Conservation (phyloP, 306 rosid species). For the Vicia villosa region DNA sequence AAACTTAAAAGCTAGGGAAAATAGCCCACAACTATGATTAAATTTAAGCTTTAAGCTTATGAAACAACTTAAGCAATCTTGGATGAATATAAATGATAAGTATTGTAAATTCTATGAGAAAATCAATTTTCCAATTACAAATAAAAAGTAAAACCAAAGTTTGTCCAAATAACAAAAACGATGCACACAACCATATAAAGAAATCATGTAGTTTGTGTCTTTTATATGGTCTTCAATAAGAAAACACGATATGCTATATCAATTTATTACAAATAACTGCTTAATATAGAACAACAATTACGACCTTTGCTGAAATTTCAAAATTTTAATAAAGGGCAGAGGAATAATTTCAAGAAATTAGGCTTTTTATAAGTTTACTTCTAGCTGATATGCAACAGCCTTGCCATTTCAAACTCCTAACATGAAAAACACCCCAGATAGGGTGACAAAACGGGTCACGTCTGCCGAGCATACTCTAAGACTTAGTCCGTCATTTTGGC, state of each 20-base stretch:
- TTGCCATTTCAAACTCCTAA: not conserved
- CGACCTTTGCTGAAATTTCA: constrained; percentile 1
- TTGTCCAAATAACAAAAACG: not conserved
- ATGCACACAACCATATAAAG: not conserved
- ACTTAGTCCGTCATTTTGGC: no score
- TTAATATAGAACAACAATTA: not conserved
- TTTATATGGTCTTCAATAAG: not conserved
- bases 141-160: not conserved
- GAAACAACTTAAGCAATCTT: no score
- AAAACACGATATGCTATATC: not conserved
- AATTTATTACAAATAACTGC: not conserved
- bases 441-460: no score
- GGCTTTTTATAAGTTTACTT: not conserved
- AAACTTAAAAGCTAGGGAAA: not conserved
- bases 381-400: not conserved
- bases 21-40: not conserved
- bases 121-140: not conserved
- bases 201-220: not conserved
- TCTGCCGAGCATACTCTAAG: no score
- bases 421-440: not conserved
- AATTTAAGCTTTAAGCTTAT: constrained; percentile 21
- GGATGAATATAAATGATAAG: no score
- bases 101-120: no score
- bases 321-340: not conserved
- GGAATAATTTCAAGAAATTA: constrained; percentile 4